Percentiles rank a stretch among this genome's conserved stretches.
Conservation (phyloP, 2,329 filamentous ascomycete genomes). For the Trichothecium roseum region DNA sequence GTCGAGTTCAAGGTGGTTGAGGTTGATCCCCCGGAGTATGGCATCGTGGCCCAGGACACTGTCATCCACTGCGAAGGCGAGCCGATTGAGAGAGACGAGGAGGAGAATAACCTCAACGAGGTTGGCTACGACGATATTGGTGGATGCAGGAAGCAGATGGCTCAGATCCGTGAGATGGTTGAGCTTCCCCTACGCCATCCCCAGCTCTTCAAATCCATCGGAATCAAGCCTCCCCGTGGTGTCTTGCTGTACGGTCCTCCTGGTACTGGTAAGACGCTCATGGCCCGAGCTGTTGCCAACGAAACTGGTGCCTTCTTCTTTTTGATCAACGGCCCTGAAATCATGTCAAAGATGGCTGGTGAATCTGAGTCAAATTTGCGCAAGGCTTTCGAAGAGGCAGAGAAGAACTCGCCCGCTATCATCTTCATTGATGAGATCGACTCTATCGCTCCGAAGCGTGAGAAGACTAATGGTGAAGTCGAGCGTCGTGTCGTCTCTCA, state of each 20-base stretch:
- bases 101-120: slow-evolving; percentile 98
- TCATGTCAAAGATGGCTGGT: slow-evolving; percentile 99
- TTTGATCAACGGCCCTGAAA: slow-evolving; percentile 97
- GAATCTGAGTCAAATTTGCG: slow-evolving; percentile 97
- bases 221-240: slow-evolving; percentile 98
- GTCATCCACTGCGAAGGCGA: slow-evolving; percentile 97
- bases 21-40: slow-evolving; percentile 95
- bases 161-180: slow-evolving; percentile 96
- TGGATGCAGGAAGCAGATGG: slow-evolving; percentile 99
- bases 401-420: slow-evolving; percentile 98
- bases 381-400: slow-evolving; percentile 98
- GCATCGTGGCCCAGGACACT: slow-evolving; percentile 96
- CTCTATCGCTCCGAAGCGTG: slow-evolving; percentile 97
- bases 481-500: slow-evolving; percentile 98
- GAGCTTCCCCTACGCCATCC: slow-evolving; percentile 94
- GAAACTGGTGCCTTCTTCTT: slow-evolving; percentile 99
- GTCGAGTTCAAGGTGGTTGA: slow-evolving; percentile 99
- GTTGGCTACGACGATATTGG: slow-evolving; percentile 99
- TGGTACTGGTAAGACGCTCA: slow-evolving; percentile 98
- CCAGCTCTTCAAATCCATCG: slow-evolving; percentile 99
- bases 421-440: slow-evolving; percentile 99
- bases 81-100: slow-evolving; percentile 88
- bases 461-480: slow-evolving; percentile 98
- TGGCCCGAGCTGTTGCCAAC: slow-evolving; percentile 97
- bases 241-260: slow-evolving; percentile 94